Evolutionary conservation across 164 flowering plant species (phyloP), one percentile per base, ranked within the genome.

Genomic region (Aristolochia contorta): DNA sequence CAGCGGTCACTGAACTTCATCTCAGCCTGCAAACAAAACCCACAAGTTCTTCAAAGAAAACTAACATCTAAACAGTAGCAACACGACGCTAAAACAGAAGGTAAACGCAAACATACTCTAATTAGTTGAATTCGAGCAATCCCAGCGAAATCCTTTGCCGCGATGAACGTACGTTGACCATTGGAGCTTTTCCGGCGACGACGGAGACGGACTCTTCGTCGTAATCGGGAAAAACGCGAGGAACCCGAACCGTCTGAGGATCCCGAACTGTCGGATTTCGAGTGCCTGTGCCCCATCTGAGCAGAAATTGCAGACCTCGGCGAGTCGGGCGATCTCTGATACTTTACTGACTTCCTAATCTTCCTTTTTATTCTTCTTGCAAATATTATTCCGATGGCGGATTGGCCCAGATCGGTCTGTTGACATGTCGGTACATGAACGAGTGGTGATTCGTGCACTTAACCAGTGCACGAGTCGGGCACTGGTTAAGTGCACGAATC

Each of bases 1-100:
- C 97, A 93, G 57, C 73, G 84, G 73, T 89, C 98, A 77, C 86
- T 86, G 69, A 89, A 84, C 66, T 80, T 72, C 98, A 93, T 90
- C 70, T 87, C 90, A 60, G 97, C 98, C 96, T 87, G 65, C 64
- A 55, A 50, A 58, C 13, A 56, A 43, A 21, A 37, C 25, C 41
- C 18, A 21, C 8, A 61, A 13, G 46, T 21, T 33, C 21, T 20
- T 54, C 59, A 14, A 6, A 21, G 30, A 21, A 14, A 19, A 54
- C 23, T 21, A 54, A 54, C 57, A 21, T 7, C 30, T 20, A 10
- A n/a, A 4, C 19, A 18, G 13, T 16, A 16, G 12, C 43, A 8
- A 23, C 19, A 4, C 4, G 16, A n/a, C n/a, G 23, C 14, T 8
- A 22, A 48, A 2, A 24, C 43, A 60, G 47, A 49, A 22, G 23